Evolutionary conservation across 2,329 filamentous ascomycete genomes (phyloP).

Genomic region (Calonectria honghensis): DNA sequence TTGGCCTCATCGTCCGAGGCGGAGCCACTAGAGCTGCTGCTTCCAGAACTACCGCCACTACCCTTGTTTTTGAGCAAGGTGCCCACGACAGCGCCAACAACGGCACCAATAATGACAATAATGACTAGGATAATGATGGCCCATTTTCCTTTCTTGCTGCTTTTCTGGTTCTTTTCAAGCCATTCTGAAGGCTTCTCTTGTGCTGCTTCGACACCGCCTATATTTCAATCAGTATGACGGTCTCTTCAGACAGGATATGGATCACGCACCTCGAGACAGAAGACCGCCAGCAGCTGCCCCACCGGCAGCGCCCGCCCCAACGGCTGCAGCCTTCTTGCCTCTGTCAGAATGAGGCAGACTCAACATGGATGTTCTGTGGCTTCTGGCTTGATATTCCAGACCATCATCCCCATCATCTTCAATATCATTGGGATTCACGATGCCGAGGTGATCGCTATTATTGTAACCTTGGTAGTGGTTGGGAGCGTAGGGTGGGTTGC

Average conservation of each 20-base stretch:
- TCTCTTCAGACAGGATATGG: conserved; percentile 34
- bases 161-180: conserved; percentile 75
- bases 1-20: conserved; percentile 75
- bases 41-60: conserved; percentile 35
- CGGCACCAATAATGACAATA: conserved; percentile 80
- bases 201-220: conserved; percentile 57
- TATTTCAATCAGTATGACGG: conserved; percentile 36
- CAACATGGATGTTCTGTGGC: conserved; percentile 74
- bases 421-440: conserved; percentile 86
- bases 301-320: conserved; percentile 67
- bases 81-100: conserved; percentile 84
- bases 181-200: conserved; percentile 81
- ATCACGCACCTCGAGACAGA: conserved; percentile 56
- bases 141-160: conserved; percentile 81
- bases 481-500: conserved; percentile 66
- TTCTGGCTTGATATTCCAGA: conserved; percentile 71
- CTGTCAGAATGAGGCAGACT: conserved; percentile 70
- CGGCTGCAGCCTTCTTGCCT: conserved; percentile 49
- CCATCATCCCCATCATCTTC: conserved; percentile 93
- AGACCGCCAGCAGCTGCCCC: conserved; percentile 65
- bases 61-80: conserved; percentile 76
- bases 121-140: conserved; percentile 79
- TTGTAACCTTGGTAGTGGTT: conserved; percentile 80
- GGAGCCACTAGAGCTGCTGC: conserved; percentile 64
- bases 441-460: conserved; percentile 71